Evolutionary conservation across 176 grass and related monocot genomes (phyloP).

Genomic region (Rhipidocladum racemiflorum): DNA sequence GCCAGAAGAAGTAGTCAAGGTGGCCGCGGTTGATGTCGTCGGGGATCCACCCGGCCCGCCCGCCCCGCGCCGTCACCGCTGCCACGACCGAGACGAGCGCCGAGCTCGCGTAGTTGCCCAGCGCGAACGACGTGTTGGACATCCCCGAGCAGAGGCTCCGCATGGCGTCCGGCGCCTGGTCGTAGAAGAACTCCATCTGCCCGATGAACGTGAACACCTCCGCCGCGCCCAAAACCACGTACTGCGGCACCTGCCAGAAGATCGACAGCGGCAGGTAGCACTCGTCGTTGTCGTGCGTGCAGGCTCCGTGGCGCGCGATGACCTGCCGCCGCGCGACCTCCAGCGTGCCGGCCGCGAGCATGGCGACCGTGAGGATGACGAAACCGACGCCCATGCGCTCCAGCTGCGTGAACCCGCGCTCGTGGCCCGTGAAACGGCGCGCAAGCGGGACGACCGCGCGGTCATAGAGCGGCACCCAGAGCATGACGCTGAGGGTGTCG

Average conservation of each 20-base stretch:
- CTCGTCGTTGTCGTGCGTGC: not conserved
- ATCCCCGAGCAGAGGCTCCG: constrained; percentile 36
- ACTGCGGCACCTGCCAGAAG: constrained; percentile 82
- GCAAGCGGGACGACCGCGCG: constrained; percentile 29
- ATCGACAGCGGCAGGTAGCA: constrained; percentile 52
- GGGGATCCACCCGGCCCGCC: constrained; percentile 53
- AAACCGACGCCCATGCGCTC: constrained; percentile 47
- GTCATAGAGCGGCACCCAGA: constrained; percentile 68
- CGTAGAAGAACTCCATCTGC: constrained; percentile 41
- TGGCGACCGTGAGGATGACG: constrained; percentile 34
- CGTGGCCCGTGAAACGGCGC: constrained; percentile 30
- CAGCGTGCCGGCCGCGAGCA: constrained; percentile 36
- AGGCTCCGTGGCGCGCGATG: constrained; percentile 14
- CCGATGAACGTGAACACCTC: constrained; percentile 48
- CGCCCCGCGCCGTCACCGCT: not conserved
- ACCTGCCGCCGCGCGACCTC: constrained; percentile 33
- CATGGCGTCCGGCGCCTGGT: constrained; percentile 39
- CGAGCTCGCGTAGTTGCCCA: constrained; percentile 31
- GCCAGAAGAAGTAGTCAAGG: constrained; percentile 86
- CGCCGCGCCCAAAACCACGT: constrained; percentile 52
- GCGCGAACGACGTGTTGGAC: constrained; percentile 11
- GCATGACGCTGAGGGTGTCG: constrained; percentile 52
- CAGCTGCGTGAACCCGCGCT: constrained; percentile 48
- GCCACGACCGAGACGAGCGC: constrained; percentile 8
- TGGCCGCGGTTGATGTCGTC: constrained; percentile 71